Evolutionary conservation across 108 stramenopile species (phyloP).

Genomic region (Nitzschia inconspicua): DNA sequence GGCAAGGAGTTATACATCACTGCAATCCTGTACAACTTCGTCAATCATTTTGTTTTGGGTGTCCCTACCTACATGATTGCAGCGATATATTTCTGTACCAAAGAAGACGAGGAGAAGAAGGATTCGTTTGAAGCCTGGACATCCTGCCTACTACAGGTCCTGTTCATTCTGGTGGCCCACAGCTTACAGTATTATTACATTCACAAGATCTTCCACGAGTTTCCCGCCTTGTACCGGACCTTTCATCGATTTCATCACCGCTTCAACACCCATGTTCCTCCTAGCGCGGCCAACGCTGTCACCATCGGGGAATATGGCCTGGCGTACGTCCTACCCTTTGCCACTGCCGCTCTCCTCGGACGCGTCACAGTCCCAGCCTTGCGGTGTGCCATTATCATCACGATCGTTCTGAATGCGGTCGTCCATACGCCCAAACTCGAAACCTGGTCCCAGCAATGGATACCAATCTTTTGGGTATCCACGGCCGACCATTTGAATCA

Average conservation of each 20-base stretch:
- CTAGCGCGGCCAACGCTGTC: constrained; percentile 37
- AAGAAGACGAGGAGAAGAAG: neutral
- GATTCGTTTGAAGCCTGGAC: neutral
- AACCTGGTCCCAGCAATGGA: neutral
- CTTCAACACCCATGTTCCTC: constrained; percentile 23
- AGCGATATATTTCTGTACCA: neutral
- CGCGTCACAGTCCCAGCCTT: too few relatives aligned
- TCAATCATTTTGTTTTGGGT: constrained; percentile 26
- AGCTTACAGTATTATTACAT: constrained; percentile 16
- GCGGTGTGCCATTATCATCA: constrained; percentile 1
- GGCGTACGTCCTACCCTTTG: constrained; percentile 37
- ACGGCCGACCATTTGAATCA: constrained; percentile 38
- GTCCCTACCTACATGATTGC: constrained; percentile 25
- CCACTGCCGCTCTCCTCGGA: neutral
- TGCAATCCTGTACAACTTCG: constrained; percentile 14
- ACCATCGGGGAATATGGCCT: constrained; percentile 21
- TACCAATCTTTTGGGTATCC: constrained; percentile 23
- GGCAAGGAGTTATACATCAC: constrained; percentile 19
- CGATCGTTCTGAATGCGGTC: constrained; percentile 23
- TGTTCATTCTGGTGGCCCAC: constrained; percentile 17
- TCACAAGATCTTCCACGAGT: constrained; percentile 31
- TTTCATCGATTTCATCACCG: constrained; percentile 32
- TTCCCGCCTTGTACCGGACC: constrained; percentile 2
- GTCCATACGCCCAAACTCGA: constrained; percentile 40
- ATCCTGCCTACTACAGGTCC: neutral